Base-by-base conservation (phyloP, 495 filamentous ascomycete species). In the Jackrogersella multiformis region DNA sequence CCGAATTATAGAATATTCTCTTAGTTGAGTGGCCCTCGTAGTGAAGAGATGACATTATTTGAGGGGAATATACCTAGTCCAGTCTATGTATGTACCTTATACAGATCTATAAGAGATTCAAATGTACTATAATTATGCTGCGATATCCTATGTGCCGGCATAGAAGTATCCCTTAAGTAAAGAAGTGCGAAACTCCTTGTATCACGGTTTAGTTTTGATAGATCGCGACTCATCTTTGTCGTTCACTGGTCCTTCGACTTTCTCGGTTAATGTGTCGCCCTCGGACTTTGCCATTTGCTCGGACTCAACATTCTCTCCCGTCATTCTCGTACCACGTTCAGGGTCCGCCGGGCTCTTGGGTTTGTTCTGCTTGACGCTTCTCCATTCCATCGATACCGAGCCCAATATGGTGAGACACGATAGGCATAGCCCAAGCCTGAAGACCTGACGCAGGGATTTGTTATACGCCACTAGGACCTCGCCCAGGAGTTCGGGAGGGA, bases 401-500 rank as follows among this genome's bases (percentile, higher is more conserved):
- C 84, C 90, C 24, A 92, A 5, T 0, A 90, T 74, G 0, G 82
- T 81, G 13, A 91, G 39, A 2, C 79, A 81, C 10, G 84, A 79
- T 71, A 90, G 79, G 1, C 89, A 85, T 44, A 91, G 77, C 36
- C 81, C 81, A 1, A 93, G 84, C 64, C 87, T 86, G 70, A 90
- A 94, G 0, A 87, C 85, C 56, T 83, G 66, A 3, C 83, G 84
- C 16, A 96, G 70, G 0, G 89, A 82, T 16, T 82, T 74, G 60
- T 91, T 93, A 73, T 95, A 96, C 0, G 88, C 89, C 4, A 64
- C 15, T 20, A 92, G 59, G 7, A 90, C 89, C 0, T 63, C 66
- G 0, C 75, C 64, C 21, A 89, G 77, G 32, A 77, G 71, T 4
- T 81, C 62, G 0, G 70, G 26, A 0, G 83, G 72, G 21, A 91